These are phyloP conservation scores for Cicer arietinum DNA, from an alignment of 306 rosid genomes.

Conservation along the genomic window DNA sequence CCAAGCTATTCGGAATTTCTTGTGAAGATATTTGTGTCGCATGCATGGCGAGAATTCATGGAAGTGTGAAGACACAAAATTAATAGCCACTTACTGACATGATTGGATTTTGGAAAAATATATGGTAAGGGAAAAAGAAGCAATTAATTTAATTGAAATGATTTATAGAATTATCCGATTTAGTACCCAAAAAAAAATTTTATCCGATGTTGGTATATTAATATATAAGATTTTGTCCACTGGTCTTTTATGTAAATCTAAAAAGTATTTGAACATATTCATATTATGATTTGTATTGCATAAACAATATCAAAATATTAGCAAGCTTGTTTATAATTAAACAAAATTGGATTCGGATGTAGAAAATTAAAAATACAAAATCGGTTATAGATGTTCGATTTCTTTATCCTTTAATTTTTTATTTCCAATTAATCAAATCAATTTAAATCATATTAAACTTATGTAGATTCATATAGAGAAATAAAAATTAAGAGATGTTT, in stretches of 20 bases:
- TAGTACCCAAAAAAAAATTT: no score
- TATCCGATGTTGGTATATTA: no score
- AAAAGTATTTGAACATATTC: not conserved
- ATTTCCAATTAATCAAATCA: conserved; percentile 15
- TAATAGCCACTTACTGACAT: not conserved
- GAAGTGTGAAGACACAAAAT: not conserved
- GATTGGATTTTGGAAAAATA: conserved; percentile 30
- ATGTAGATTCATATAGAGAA: not conserved
- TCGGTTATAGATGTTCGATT: not conserved
- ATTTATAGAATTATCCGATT: no score
- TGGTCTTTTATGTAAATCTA: not conserved
- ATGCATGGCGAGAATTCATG: conserved; percentile 1
- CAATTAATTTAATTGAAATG: no score
- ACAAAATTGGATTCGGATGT: not conserved
- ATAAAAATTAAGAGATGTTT: not conserved
- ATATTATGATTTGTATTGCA: not conserved
- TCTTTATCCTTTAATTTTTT: not conserved
- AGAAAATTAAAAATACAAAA: conserved; percentile 4
- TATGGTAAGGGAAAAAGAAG: not conserved
- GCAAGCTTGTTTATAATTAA: not conserved
- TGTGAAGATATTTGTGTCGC: not conserved
- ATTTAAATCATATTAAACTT: conserved; percentile 13
- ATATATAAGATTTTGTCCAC: no score
- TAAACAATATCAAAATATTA: not conserved
- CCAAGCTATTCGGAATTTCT: conserved; percentile 12